Percentiles rank a stretch among this genome's conserved stretches.
Evolutionary conservation across 73 alveolate genomes (phyloP).

Genomic region (Diophrys sp.): DNA sequence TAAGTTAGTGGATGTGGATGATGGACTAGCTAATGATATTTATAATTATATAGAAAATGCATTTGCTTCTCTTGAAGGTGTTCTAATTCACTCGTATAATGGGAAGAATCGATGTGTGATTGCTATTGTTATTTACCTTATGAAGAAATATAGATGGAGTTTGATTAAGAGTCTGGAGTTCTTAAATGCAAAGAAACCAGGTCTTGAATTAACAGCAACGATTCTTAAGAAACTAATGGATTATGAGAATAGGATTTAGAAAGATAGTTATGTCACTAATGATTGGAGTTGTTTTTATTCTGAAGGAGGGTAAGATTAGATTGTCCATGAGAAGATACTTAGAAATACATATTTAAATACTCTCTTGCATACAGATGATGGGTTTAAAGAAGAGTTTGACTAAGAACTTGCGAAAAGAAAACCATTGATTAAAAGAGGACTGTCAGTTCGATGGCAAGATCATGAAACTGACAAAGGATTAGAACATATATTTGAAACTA

Average conservation of each 20-base stretch:
- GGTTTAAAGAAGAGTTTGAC: no score
- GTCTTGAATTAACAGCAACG: slow-evolving; percentile 34
- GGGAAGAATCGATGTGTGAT: slow-evolving; percentile 38
- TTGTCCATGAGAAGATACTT: slow-evolving; percentile 15
- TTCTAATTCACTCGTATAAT: slow-evolving; percentile 32
- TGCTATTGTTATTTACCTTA: slow-evolving; percentile 15
- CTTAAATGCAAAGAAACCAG: slow-evolving; percentile 29
- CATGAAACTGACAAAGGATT: not conserved
- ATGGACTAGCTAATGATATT: not conserved
- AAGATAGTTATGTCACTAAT: slow-evolving; percentile 19
- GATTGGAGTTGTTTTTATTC: slow-evolving; percentile 24
- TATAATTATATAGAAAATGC: not conserved
- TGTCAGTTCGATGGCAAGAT: not conserved
- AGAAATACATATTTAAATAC: slow-evolving; percentile 17
- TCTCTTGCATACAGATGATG: no score
- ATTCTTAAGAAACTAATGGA: slow-evolving; percentile 17
- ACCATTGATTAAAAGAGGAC: no score
- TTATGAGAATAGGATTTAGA: slow-evolving; percentile 11
- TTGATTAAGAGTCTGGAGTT: slow-evolving; percentile 27
- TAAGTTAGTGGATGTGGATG: slow-evolving; percentile 22
- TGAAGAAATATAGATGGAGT: slow-evolving; percentile 35
- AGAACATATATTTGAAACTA: not conserved
- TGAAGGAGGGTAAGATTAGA: not conserved
- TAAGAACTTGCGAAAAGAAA: no score
- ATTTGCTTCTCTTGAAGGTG: slow-evolving; percentile 7